phyloP scores from a whole-genome alignment of 164 flowering plant species.

The Saururus chinensis region DNA sequence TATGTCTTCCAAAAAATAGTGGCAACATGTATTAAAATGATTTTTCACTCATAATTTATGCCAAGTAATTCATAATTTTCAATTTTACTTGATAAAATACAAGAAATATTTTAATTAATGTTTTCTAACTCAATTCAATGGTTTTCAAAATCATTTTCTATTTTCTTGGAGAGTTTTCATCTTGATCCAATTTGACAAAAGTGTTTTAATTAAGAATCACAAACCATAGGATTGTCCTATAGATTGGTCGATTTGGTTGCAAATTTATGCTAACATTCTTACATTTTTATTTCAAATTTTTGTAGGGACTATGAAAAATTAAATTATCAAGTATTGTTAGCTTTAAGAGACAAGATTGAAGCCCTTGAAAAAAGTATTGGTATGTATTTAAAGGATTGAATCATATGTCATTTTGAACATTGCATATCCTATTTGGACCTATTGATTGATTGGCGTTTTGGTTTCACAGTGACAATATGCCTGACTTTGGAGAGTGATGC shows the following conservation, averaged over 20 bases:
- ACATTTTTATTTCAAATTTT: not conserved
- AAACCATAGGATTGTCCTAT: too few relatives aligned
- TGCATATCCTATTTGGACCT: not conserved
- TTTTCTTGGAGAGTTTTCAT: too few relatives aligned
- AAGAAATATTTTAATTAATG: too few relatives aligned
- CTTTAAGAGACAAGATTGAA: slow-evolving; percentile 43
- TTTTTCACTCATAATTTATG: too few relatives aligned
- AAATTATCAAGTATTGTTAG: slow-evolving; percentile 45
- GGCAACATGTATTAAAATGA: slow-evolving; percentile 21
- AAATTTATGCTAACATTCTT: not conserved
- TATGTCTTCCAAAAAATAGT: slow-evolving; percentile 58
- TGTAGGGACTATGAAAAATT: slow-evolving; percentile 71
- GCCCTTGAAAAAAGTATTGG: slow-evolving; percentile 24
- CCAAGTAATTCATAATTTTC: too few relatives aligned
- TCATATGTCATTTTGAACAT: not conserved
- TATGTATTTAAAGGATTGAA: not conserved
- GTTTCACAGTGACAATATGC: slow-evolving; percentile 1
- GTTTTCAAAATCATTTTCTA: not conserved
- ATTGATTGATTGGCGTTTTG: not conserved
- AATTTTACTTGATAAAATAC: too few relatives aligned
- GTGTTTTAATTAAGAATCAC: too few relatives aligned
- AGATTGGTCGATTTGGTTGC: too few relatives aligned
- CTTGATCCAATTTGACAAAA: not conserved
- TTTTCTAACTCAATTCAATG: too few relatives aligned
- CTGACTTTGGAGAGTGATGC: slow-evolving; percentile 28